A percentile compares a stretch with the other conserved stretches of the same genome.
Evolutionary conservation across 257 asterid species (phyloP).

Genomic region (Przewalskia tangutica): DNA sequence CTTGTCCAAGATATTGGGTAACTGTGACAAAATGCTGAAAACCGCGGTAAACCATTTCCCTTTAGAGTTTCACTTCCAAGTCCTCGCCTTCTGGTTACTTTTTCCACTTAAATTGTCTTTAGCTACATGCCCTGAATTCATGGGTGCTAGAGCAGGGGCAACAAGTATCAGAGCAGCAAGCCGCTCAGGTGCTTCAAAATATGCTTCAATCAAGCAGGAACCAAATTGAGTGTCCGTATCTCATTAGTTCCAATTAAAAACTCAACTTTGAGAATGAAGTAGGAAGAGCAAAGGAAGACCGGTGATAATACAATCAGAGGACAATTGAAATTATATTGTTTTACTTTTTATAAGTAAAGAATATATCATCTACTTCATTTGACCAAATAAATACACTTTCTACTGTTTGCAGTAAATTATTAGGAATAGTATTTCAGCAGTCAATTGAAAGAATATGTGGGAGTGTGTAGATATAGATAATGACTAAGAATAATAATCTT

Average conservation of each 20-base stretch:
- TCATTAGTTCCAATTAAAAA: constrained; percentile 12
- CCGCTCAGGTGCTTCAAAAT: constrained; percentile 84
- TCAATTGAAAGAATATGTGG: background rate
- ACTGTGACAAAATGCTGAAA: constrained; percentile 27
- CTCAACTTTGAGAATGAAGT: background rate
- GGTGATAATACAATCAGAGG: background rate
- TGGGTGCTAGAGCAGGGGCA: constrained; percentile 85
- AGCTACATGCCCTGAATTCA: constrained; percentile 15
- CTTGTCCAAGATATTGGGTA: constrained; percentile 27
- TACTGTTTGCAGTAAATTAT: background rate
- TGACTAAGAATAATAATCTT: background rate
- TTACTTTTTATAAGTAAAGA: background rate
- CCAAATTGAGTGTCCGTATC: constrained; percentile 87
- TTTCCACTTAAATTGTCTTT: constrained; percentile 25
- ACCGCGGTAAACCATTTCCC: constrained; percentile 28
- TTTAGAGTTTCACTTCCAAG: constrained; percentile 20
- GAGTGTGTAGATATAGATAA: background rate
- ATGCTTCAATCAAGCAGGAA: constrained; percentile 73
- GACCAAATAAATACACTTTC: background rate
- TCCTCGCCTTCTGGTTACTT: constrained; percentile 28
- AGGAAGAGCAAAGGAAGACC: background rate
- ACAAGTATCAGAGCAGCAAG: constrained; percentile 89
- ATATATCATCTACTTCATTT: background rate
- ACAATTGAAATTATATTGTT: background rate
- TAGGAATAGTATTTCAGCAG: background rate